Conservation (phyloP, 768 basidiomycete species). For the Xerocomellus intermedius region DNA sequence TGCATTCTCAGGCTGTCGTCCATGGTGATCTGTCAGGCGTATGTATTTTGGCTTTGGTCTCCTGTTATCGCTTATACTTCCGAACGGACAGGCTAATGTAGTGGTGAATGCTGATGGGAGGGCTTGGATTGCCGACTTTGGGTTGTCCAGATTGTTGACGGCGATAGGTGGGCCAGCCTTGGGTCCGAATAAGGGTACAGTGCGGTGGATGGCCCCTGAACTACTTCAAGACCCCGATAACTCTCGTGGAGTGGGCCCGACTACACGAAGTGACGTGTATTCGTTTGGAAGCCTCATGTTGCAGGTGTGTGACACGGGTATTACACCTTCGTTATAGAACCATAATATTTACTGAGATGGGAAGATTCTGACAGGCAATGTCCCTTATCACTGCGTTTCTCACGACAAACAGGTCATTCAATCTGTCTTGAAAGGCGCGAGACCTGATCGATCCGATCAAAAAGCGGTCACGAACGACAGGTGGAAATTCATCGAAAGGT, state of each 20-base stretch:
- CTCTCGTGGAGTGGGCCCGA: neutral
- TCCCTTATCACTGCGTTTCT: neutral
- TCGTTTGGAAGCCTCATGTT: constrained; percentile 13
- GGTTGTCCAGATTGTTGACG: neutral
- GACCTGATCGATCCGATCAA: neutral
- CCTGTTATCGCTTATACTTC: neutral
- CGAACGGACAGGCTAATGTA: neutral
- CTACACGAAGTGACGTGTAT: constrained; percentile 1
- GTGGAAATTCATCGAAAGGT: neutral
- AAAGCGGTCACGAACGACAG: neutral
- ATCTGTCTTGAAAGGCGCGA: neutral
- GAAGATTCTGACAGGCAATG: neutral
- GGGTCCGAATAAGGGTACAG: neutral
- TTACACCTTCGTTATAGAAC: neutral
- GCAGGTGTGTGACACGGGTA: neutral
- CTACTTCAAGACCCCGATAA: neutral
- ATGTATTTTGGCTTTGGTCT: neutral
- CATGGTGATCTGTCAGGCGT: constrained; percentile 1
- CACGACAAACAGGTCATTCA: neutral
- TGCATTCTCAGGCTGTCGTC: neutral
- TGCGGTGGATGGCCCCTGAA: constrained; percentile 4
- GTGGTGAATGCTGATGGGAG: neutral
- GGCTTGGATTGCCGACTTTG: constrained; percentile 8
- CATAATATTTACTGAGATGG: neutral
- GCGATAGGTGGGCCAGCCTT: neutral